phyloP scores from a whole-genome alignment of 495 filamentous ascomycete species.

The Astrothelium macrocarpum region DNA sequence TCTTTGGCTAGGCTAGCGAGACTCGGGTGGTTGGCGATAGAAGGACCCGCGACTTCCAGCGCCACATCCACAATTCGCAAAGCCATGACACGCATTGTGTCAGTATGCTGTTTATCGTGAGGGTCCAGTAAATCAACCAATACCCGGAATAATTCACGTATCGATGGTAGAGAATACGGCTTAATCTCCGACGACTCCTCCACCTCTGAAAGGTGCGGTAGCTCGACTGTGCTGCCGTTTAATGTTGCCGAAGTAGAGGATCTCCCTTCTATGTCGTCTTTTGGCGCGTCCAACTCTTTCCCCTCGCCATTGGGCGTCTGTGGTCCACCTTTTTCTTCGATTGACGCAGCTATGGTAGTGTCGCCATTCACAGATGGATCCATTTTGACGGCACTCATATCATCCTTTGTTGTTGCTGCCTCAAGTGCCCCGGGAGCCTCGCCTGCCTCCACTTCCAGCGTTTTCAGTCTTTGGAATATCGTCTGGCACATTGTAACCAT shows the following conservation, averaged over 20 bases:
- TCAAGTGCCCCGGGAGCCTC: constrained; percentile 51
- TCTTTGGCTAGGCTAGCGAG: constrained; percentile 84
- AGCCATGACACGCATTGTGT: constrained; percentile 95
- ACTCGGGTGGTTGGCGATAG: constrained; percentile 86
- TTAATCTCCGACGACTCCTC: constrained; percentile 45
- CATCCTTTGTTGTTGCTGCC: constrained; percentile 49
- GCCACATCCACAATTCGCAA: constrained; percentile 95
- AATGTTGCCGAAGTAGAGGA: constrained; percentile 15
- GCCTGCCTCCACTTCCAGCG: constrained; percentile 63
- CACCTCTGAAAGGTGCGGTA: constrained; percentile 18
- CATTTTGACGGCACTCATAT: constrained; percentile 75
- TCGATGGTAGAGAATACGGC: constrained; percentile 88
- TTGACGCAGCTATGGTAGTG: constrained; percentile 26
- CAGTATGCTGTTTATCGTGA: constrained; percentile 81
- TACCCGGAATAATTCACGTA: constrained; percentile 86
- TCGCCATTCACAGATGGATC: constrained; percentile 76
- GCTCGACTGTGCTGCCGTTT: constrained; percentile 27
- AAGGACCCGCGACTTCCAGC: constrained; percentile 89
- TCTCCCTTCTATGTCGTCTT: constrained; percentile 23
- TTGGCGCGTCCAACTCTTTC: background rate
- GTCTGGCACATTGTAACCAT: constrained; percentile 99
- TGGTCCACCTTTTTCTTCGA: constrained; percentile 11
- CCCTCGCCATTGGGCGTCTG: constrained; percentile 7
- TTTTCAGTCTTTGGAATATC: constrained; percentile 85
- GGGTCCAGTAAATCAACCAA: constrained; percentile 92